phyloP scores from a whole-genome alignment of 2,329 filamentous ascomycete species.

The Colletotrichum falcatum region DNA sequence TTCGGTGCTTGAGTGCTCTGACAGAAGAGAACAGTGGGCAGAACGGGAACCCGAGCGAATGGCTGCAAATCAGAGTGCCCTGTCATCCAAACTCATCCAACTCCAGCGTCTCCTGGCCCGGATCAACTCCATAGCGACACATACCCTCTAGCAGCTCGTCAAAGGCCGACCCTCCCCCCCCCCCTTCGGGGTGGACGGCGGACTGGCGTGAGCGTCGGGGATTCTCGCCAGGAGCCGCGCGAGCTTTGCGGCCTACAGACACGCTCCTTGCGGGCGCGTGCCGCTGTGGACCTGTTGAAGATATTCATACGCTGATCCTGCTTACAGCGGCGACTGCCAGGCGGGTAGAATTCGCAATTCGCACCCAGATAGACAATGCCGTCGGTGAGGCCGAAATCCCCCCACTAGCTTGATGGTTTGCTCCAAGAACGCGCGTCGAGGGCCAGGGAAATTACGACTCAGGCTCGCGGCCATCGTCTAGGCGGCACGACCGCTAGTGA shows the following conservation, averaged over 20 bases:
- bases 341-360: slow-evolving; percentile 63
- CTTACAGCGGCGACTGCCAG: slow-evolving; percentile 55
- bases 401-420: slow-evolving; percentile 50
- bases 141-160: slow-evolving; percentile 51
- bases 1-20: slow-evolving; percentile 39
- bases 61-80: neutral
- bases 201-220: slow-evolving; percentile 55
- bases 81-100: slow-evolving; percentile 50
- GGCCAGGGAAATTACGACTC: slow-evolving; percentile 47
- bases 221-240: slow-evolving; percentile 56
- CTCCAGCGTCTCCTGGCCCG: slow-evolving; percentile 48
- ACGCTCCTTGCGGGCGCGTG: slow-evolving; percentile 58
- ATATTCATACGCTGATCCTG: slow-evolving; percentile 54
- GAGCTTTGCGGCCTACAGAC: slow-evolving; percentile 54
- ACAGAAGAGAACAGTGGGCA: neutral
- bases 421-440: slow-evolving; percentile 5
- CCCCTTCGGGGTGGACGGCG: slow-evolving; percentile 52
- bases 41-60: neutral
- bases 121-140: slow-evolving; percentile 51
- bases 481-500: too few species aligned
- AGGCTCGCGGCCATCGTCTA: slow-evolving; percentile 67
- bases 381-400: slow-evolving; percentile 72
- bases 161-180: slow-evolving; percentile 46
- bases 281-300: slow-evolving; percentile 58
- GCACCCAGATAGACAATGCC: slow-evolving; percentile 73